phyloP scores from a whole-genome alignment of 1,139 yeast genomes.

The Kodamaea derodonti region DNA sequence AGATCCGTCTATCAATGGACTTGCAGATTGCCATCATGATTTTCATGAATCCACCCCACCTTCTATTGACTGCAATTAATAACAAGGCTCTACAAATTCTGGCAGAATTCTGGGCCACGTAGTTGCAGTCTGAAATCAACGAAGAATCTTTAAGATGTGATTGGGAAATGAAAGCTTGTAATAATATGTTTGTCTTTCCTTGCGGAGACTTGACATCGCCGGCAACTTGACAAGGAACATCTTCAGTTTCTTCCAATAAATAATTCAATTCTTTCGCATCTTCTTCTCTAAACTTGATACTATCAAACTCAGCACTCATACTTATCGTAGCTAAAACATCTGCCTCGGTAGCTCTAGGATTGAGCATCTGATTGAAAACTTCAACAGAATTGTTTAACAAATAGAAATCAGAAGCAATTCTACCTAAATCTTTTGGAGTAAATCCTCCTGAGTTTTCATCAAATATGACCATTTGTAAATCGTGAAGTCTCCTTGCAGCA shows the following conservation, averaged over 20 bases:
- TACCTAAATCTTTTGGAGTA: constrained; percentile 83
- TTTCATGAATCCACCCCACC: constrained; percentile 83
- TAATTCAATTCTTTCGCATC: constrained; percentile 70
- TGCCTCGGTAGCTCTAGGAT: constrained; percentile 86
- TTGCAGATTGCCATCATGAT: constrained; percentile 78
- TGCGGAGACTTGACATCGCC: constrained; percentile 73
- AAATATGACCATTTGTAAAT: constrained; percentile 87
- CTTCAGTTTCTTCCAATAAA: constrained; percentile 46
- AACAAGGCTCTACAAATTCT: constrained; percentile 91
- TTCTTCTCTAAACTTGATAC: constrained; percentile 84
- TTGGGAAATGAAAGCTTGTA: constrained; percentile 85
- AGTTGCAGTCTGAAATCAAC: constrained; percentile 78
- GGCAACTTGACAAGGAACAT: constrained; percentile 78
- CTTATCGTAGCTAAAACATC: constrained; percentile 86
- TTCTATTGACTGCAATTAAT: constrained; percentile 75
- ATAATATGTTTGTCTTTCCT: constrained; percentile 81
- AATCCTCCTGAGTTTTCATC: constrained; percentile 83
- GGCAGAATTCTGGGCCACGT: constrained; percentile 93
- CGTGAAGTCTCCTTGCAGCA: constrained; percentile 80
- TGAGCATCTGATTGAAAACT: constrained; percentile 79
- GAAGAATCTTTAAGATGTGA: constrained; percentile 74
- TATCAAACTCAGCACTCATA: constrained; percentile 92
- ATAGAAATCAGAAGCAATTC: constrained; percentile 93
- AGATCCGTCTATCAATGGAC: constrained; percentile 74
- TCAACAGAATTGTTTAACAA: constrained; percentile 82